phyloP scores from a whole-genome alignment of 2,329 filamentous ascomycete species.

The Colletotrichum spinosum region DNA sequence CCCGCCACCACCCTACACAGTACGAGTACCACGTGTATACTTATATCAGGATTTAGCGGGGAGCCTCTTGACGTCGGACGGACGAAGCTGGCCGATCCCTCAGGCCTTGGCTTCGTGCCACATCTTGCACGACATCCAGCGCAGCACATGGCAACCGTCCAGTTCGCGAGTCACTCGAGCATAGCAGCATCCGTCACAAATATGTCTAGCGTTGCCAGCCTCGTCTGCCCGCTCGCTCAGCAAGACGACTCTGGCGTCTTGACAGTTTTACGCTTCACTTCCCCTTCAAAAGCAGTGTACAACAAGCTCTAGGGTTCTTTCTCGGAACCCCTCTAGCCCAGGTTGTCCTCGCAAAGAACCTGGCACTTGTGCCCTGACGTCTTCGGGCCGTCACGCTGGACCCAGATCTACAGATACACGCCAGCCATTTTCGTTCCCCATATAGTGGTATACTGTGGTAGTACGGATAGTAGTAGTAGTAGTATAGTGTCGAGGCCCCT shows the following conservation, averaged over 20 bases:
- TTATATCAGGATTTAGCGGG: background rate
- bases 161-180: background rate
- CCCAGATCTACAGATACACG: conserved; percentile 28
- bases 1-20: background rate
- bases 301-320: background rate
- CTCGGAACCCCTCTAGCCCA: background rate
- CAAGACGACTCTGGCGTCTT: too few relatives aligned
- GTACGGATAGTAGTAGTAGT: too few relatives aligned
- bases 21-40: too few relatives aligned
- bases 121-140: too few relatives aligned
- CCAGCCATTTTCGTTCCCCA: conserved; percentile 19
- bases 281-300: conserved; percentile 7
- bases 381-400: conserved; percentile 33
- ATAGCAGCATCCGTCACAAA: too few relatives aligned
- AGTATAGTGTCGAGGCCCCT: background rate
- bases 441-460: background rate
- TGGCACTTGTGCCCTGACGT: conserved; percentile 22
- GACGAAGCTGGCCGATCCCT: conserved; percentile 2
- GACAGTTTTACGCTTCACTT: too few relatives aligned
- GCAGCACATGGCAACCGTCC: too few relatives aligned
- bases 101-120: background rate
- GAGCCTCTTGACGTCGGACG: background rate
- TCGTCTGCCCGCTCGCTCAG: too few relatives aligned
- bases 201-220: too few relatives aligned
- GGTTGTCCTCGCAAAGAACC: conserved; percentile 21